Conservation (phyloP, 345 rosid species). For the Eucalyptus erythrocorys region DNA sequence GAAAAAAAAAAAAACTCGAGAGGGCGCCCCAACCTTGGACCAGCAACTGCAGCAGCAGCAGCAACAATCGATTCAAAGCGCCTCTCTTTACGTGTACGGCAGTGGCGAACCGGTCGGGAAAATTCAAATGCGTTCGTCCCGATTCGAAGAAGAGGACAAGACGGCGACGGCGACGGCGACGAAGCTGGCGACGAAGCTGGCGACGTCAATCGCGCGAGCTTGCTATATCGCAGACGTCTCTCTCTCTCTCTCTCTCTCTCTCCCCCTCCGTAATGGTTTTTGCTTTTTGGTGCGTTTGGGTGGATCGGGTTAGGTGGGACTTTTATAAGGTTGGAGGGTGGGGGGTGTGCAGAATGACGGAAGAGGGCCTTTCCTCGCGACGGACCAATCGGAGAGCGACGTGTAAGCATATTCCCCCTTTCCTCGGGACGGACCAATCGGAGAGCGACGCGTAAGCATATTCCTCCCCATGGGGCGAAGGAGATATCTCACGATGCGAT, state of each 20-base stretch:
- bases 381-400: neutral
- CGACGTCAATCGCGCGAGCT: neutral
- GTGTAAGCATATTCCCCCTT: neutral
- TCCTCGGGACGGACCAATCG: neutral
- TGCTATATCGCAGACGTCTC: neutral
- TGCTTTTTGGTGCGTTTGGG: neutral
- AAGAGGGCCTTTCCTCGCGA: neutral
- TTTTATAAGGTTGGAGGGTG: neutral
- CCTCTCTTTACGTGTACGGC: neutral
- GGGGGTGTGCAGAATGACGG: neutral
- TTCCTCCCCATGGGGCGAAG: neutral
- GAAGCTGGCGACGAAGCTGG: neutral
- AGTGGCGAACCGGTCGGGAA: neutral
- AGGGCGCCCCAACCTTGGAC: too few species aligned
- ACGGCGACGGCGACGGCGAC: too few species aligned
- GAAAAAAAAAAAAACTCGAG: too few species aligned
- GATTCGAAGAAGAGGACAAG: neutral
- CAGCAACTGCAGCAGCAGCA: neutral
- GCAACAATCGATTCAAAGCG: neutral
- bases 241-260: neutral
- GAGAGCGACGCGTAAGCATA: neutral
- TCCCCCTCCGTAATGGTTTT: neutral
- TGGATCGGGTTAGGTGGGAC: neutral
- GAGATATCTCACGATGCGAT: rapidly evolving
- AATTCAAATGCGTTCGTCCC: neutral